Evolutionary conservation across 176 grass and related monocot genomes (phyloP).

Genomic region (Aegilops sharonensis): DNA sequence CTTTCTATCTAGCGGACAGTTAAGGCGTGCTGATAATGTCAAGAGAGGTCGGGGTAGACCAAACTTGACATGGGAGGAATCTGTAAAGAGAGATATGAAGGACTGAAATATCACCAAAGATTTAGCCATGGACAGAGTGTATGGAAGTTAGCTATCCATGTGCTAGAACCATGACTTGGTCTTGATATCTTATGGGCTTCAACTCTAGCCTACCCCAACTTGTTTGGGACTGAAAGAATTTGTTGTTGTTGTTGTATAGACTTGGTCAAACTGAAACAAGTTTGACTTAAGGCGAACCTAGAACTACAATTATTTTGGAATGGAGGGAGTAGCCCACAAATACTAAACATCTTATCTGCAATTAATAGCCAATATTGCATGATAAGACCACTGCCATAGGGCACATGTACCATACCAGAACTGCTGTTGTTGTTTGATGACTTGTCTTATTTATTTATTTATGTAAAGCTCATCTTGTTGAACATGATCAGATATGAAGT

Average conservation of each 20-base stretch:
- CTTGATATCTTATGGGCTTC: too few species aligned
- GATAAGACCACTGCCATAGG: neutral
- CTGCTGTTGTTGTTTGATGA: neutral
- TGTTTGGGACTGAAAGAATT: too few species aligned
- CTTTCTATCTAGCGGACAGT: too few species aligned
- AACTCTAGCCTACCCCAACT: too few species aligned
- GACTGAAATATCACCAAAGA: too few species aligned
- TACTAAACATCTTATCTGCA: neutral
- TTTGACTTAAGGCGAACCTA: neutral
- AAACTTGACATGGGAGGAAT: too few species aligned
- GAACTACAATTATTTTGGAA: neutral
- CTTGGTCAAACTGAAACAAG: neutral
- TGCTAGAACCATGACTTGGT: too few species aligned
- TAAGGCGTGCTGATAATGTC: too few species aligned
- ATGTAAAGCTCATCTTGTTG: constrained; percentile 30
- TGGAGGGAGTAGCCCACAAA: neutral
- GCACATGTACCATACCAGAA: neutral
- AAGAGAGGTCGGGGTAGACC: too few species aligned
- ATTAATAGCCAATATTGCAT: neutral
- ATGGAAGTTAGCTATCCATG: too few species aligned
- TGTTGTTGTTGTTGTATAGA: neutral
- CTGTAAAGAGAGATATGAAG: too few species aligned
- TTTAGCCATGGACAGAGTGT: too few species aligned
- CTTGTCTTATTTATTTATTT: constrained; percentile 30
- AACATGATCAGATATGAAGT: constrained; percentile 93